Conservation (phyloP, 352 stramenopile species). For the Globisporangium nagaii region DNA sequence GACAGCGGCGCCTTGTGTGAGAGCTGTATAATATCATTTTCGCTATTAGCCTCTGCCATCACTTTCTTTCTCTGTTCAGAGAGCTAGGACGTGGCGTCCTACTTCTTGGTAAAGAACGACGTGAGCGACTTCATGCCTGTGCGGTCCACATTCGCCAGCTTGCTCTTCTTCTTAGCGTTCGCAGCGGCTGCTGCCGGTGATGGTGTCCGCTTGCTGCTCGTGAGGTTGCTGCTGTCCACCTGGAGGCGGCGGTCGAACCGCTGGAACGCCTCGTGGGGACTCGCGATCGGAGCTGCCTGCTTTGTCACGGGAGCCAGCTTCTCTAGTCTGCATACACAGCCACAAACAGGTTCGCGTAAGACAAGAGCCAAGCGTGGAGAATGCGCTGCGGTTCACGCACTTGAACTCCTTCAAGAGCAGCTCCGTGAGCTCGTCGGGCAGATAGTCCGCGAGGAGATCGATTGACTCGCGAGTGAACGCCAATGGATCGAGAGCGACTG, state of each 20-base stretch:
- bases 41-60: too few relatives aligned
- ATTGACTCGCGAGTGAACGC: constrained; percentile 37
- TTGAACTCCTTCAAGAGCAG: constrained; percentile 45
- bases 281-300: background rate
- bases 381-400: constrained; percentile 21
- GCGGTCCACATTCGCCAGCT: constrained; percentile 67
- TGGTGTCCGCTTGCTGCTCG: constrained; percentile 31
- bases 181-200: constrained; percentile 17
- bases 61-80: background rate
- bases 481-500: background rate
- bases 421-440: constrained; percentile 35
- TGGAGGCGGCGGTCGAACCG: constrained; percentile 29
- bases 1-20: too few relatives aligned
- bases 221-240: constrained; percentile 7
- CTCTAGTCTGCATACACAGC: constrained; percentile 22
- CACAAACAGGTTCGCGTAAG: background rate
- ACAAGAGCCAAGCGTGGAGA: background rate
- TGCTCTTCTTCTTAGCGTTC: constrained; percentile 73
- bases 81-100: too few relatives aligned
- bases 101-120: constrained; percentile 82
- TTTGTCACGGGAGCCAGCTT: constrained; percentile 19
- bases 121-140: constrained; percentile 81
- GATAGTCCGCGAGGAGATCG: constrained; percentile 52
- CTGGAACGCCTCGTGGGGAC: constrained; percentile 12
- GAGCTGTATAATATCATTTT: background rate